Percentiles rank a stretch among this genome's conserved stretches.
Evolutionary conservation across 2,329 filamentous ascomycete genomes (phyloP).

Genomic region (Arachnomyces sp.): DNA sequence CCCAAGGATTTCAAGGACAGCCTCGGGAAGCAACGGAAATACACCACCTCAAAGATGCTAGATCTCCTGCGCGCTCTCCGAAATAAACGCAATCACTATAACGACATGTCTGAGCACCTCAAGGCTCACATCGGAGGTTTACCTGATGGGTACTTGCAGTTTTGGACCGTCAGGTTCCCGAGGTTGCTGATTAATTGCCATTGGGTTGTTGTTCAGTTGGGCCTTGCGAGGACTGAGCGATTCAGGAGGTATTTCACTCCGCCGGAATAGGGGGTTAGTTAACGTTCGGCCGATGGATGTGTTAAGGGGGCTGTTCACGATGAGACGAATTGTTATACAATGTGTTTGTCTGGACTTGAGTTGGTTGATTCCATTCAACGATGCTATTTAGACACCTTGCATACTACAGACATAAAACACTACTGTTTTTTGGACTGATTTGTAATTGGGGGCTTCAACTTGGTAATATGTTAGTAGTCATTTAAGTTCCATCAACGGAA

Average conservation of each 20-base stretch:
- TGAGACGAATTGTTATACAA: too few relatives aligned
- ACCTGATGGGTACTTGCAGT: slow-evolving; percentile 71
- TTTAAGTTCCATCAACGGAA: too few relatives aligned
- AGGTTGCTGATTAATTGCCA: slow-evolving; percentile 71
- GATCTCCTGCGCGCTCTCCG: slow-evolving; percentile 81
- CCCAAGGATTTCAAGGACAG: slow-evolving; percentile 79
- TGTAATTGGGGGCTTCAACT: too few relatives aligned
- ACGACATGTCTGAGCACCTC: slow-evolving; percentile 80
- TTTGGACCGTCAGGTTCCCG: slow-evolving; percentile 76
- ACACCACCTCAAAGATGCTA: slow-evolving; percentile 72
- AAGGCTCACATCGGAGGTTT: slow-evolving; percentile 64
- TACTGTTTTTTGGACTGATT: too few relatives aligned
- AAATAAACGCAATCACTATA: slow-evolving; percentile 97
- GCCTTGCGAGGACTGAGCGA: slow-evolving; percentile 41
- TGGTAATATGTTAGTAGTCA: too few relatives aligned
- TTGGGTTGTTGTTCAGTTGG: slow-evolving; percentile 60
- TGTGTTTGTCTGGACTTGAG: too few relatives aligned
- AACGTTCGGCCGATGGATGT: too few relatives aligned
- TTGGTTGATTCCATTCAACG: too few relatives aligned
- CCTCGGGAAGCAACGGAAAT: slow-evolving; percentile 89
- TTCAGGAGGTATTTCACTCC: slow-evolving; percentile 36
- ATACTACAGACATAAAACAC: too few relatives aligned
- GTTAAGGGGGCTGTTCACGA: too few relatives aligned
- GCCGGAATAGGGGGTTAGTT: slow-evolving; percentile 18
- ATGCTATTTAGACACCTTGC: too few relatives aligned